A percentile compares a stretch with the other conserved stretches of the same genome.
These are phyloP conservation scores for Platanus orientalis DNA, from an alignment of 164 flowering plant species.

Conservation along the genomic window DNA sequence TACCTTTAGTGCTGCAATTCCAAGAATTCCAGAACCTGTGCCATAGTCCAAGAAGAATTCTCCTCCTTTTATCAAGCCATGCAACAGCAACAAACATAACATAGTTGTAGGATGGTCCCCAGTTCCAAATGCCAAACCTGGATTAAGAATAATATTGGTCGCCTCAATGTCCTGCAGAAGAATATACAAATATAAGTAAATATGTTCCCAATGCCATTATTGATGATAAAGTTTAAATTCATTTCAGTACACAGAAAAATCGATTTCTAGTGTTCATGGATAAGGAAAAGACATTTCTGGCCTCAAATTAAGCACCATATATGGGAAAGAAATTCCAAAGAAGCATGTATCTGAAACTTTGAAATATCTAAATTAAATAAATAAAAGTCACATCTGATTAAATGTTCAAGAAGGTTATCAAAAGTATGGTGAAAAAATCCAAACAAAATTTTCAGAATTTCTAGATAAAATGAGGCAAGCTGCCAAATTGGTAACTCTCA, in stretches of 20 bases:
- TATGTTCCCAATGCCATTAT: background rate
- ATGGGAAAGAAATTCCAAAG: background rate
- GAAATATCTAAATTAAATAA: no score
- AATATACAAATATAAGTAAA: background rate
- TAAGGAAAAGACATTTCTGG: background rate
- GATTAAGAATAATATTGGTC: constrained; percentile 73
- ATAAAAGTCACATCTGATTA: background rate
- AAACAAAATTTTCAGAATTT: background rate
- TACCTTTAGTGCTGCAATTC: constrained; percentile 90
- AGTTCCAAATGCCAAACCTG: constrained; percentile 97
- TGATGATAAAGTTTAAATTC: background rate
- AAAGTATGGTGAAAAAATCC: background rate
- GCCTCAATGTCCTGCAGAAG: constrained; percentile 59
- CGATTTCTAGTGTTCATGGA: background rate
- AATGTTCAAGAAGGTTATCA: background rate
- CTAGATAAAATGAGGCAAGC: background rate
- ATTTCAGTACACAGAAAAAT: background rate
- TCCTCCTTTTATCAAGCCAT: constrained; percentile 60
- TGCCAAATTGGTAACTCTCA: background rate
- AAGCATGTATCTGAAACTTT: background rate
- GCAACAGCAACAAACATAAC: constrained; percentile 68
- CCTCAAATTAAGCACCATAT: background rate
- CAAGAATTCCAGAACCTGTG: constrained; percentile 92
- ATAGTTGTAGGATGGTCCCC: constrained; percentile 94
- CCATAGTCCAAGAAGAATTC: constrained; percentile 84